These are phyloP conservation scores for Pythium rishiriense DNA, from an alignment of 352 stramenopile species.

Conservation along the genomic window DNA sequence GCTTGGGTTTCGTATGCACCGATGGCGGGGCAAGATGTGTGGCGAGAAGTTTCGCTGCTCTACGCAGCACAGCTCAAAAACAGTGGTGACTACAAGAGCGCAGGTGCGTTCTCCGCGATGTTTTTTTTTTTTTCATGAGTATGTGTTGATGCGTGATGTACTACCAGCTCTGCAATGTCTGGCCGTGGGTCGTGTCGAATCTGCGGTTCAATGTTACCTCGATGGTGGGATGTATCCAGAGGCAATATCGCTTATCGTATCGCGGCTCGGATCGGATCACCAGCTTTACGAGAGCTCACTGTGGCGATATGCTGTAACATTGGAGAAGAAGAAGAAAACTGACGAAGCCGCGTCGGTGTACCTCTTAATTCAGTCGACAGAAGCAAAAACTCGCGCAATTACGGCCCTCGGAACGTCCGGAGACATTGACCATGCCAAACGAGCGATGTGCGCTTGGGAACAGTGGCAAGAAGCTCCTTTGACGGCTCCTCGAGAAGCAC, in stretches of 20 bases:
- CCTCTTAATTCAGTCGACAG: conserved; percentile 5
- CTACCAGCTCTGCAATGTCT: conserved; percentile 56
- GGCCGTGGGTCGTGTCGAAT: conserved; percentile 55
- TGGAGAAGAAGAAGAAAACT: conserved; percentile 34
- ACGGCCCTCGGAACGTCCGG: conserved; percentile 7
- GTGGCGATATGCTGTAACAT: conserved; percentile 39
- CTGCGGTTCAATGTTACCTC: conserved; percentile 42
- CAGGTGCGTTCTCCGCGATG: conserved; percentile 26
- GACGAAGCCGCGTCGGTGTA: conserved; percentile 5
- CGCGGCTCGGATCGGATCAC: conserved; percentile 42
- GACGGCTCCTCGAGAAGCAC: neutral
- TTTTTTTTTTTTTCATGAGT: neutral
- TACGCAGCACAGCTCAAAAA: conserved; percentile 60
- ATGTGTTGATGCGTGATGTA: neutral
- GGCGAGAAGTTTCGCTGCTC: conserved; percentile 61
- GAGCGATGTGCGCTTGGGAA: conserved; percentile 2
- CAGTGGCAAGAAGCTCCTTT: neutral
- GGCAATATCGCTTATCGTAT: conserved; percentile 54
- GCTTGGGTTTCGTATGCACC: conserved; percentile 70
- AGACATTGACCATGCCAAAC: conserved; percentile 7
- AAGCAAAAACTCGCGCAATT: conserved; percentile 11
- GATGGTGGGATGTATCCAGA: conserved; percentile 46
- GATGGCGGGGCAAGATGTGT: conserved; percentile 73
- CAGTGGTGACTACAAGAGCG: conserved; percentile 44
- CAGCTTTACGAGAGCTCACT: conserved; percentile 39